Base-by-base conservation (phyloP, 257 asterid genomes). In the Solanum virginianum region DNA sequence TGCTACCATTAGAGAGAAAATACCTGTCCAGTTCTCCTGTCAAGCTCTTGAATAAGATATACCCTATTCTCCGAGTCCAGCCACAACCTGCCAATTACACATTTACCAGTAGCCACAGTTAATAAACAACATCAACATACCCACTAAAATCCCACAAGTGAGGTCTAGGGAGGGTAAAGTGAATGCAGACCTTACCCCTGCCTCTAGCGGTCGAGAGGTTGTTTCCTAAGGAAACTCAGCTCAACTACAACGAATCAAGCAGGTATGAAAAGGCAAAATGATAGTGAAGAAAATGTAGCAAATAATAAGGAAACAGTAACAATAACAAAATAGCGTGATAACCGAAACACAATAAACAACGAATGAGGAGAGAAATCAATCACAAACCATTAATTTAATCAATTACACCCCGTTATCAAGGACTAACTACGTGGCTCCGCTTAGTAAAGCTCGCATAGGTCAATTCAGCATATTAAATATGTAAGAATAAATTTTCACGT, bases 21-120 rank as follows among this genome's bases (percentile, higher is more conserved):
- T 80, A 95, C 99, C 95, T 90, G 98, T 63, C 95, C 97, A 70
- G 95, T 93, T 89, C 90, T 91, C 86, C 86, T 88, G 86, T 92
- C 94, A 54, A 95, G 97, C 89, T 93, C 94, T 60, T 83, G 84
- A 80, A 90, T 88, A 74, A 95, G 79, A 84, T 88, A 85, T 59
- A 93, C 93, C 84, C 97, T 90, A 84, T 82, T 93, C 88, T 89
- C 90, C 20, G 99, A 90, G 22, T 94, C 99, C 90, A 94, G 97
- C 99, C 99, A 95, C 91, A 94, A 84, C 85, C 99, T 95, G 86
- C 83, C 82, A 45, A 82, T 51, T 41, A 59, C 39, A 7, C 77
- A 82, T 45, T 77, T 62, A 59, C 79, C 77, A 62, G 53, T 77
- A 51, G 65, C 84, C 85, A 87, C 88, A 60, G 45, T 54, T 75